Conservation (phyloP, 225 moss, liverwort and hornwort species). For the Anthoceros angustus region DNA sequence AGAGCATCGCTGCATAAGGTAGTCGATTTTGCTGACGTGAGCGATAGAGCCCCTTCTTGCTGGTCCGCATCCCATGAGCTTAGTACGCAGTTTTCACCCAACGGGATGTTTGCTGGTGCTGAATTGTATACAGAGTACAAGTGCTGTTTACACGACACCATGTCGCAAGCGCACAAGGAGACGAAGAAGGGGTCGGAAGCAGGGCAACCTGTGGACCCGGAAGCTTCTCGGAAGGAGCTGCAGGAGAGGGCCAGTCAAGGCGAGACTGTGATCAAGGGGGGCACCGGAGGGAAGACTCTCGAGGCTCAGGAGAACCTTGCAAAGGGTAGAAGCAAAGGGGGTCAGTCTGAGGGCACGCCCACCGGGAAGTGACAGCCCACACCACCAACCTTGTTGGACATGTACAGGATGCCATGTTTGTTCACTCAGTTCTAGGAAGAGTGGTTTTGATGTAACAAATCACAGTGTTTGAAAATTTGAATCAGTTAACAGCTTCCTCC, state of each 20-base stretch:
- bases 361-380: neutral
- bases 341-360: neutral
- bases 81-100: too few species aligned
- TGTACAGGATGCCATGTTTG: too few species aligned
- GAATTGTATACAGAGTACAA: neutral
- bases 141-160: neutral
- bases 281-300: constrained; percentile 31
- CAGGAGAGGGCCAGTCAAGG: constrained; percentile 21
- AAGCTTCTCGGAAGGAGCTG: constrained; percentile 4
- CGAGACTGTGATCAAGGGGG: constrained; percentile 32
- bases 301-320: constrained; percentile 32
- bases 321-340: constrained; percentile 12
- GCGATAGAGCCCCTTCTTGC: too few species aligned
- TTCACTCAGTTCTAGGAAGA: too few species aligned
- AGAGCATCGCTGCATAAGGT: too few species aligned
- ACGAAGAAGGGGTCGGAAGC: constrained; percentile 1
- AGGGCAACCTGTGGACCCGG: neutral
- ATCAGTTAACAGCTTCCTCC: too few species aligned
- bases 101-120: neutral
- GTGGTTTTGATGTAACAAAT: too few species aligned
- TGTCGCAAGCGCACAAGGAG: neutral
- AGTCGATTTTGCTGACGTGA: too few species aligned
- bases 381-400: too few species aligned
- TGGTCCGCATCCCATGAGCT: too few species aligned
- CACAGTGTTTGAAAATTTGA: too few species aligned